These are phyloP conservation scores for Ophiostoma ulmi DNA, from an alignment of 2,329 filamentous ascomycete genomes.

Conservation along the genomic window DNA sequence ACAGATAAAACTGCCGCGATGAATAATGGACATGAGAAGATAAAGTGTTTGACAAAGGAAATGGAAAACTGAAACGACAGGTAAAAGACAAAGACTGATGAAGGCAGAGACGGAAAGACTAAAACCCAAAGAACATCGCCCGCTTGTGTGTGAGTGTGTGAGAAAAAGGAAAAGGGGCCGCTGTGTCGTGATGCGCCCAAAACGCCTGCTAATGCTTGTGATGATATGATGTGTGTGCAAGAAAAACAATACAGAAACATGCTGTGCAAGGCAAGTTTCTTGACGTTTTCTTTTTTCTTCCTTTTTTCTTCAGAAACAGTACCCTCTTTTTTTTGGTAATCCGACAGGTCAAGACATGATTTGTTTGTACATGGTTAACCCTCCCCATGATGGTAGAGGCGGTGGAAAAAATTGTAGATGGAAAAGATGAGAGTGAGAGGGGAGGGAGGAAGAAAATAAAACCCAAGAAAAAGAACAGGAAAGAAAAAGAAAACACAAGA, in stretches of 20 bases:
- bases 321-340: slow-evolving; percentile 30
- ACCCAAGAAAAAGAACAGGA: slow-evolving; percentile 17
- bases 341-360: slow-evolving; percentile 26
- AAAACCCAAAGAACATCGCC: slow-evolving; percentile 9
- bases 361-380: slow-evolving; percentile 22
- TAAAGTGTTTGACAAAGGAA: slow-evolving; percentile 16
- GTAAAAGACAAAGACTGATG: neutral
- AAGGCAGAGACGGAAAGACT: neutral
- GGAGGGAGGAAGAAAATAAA: neutral
- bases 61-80: slow-evolving; percentile 8
- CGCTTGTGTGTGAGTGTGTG: neutral
- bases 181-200: slow-evolving; percentile 16
- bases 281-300: slow-evolving; percentile 24
- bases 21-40: slow-evolving; percentile 16
- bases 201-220: slow-evolving; percentile 30
- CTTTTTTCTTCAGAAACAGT: slow-evolving; percentile 21
- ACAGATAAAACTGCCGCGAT: slow-evolving; percentile 10
- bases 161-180: neutral
- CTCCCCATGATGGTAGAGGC: neutral
- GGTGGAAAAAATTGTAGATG: neutral
- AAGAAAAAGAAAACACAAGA: slow-evolving; percentile 20
- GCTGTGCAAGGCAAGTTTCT: slow-evolving; percentile 27
- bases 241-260: slow-evolving; percentile 29
- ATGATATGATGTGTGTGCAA: slow-evolving; percentile 19
- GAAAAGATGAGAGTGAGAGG: neutral